phyloP scores from a whole-genome alignment of 352 stramenopile species.

The Pythium apleroticum region DNA sequence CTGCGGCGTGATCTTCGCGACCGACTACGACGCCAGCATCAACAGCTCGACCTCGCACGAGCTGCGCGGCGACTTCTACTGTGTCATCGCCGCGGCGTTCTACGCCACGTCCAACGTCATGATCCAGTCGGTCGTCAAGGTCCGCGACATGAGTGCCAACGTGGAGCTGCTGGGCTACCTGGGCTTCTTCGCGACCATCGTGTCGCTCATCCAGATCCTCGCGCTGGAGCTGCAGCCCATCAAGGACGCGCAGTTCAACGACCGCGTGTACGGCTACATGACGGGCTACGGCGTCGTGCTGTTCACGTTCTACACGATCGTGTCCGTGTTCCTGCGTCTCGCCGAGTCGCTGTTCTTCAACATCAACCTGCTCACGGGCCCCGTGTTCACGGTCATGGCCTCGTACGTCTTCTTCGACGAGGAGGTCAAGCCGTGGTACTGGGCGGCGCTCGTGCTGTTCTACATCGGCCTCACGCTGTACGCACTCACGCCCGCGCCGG shows the following conservation, averaged over 20 bases:
- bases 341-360: constrained; percentile 74
- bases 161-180: constrained; percentile 58
- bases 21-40: constrained; percentile 48
- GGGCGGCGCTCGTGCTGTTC: constrained; percentile 52
- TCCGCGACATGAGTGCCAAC: constrained; percentile 52
- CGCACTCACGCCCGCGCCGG: constrained; percentile 38
- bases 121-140: constrained; percentile 69
- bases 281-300: constrained; percentile 51
- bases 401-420: constrained; percentile 64
- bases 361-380: constrained; percentile 53
- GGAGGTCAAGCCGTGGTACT: constrained; percentile 59
- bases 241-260: constrained; percentile 46
- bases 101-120: constrained; percentile 73
- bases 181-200: constrained; percentile 49
- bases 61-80: constrained; percentile 56
- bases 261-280: constrained; percentile 56
- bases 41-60: constrained; percentile 31
- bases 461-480: constrained; percentile 60
- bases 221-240: constrained; percentile 47
- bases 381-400: constrained; percentile 58
- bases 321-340: constrained; percentile 54
- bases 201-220: constrained; percentile 55
- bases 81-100: constrained; percentile 56
- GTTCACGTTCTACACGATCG: constrained; percentile 66
- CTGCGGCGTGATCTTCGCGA: constrained; percentile 57